These are phyloP conservation scores for Senna tora DNA, from an alignment of 306 rosid species.

Conservation along the genomic window DNA sequence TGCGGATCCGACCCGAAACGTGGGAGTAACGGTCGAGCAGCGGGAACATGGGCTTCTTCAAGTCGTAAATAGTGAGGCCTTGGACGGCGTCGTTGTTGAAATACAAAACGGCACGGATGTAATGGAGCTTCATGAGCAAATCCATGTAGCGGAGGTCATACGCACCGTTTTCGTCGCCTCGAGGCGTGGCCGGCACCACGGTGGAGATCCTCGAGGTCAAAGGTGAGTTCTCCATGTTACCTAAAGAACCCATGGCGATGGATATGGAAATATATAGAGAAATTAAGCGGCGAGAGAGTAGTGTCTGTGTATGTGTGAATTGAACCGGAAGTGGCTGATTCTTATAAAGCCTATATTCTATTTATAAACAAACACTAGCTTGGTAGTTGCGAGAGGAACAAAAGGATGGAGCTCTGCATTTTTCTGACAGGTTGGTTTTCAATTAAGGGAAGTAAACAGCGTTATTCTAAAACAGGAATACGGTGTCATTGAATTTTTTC, in stretches of 20 bases:
- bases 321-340: neutral
- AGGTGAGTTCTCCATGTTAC: slow-evolving; percentile 17
- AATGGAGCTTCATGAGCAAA: slow-evolving; percentile 69
- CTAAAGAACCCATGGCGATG: slow-evolving; percentile 37
- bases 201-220: slow-evolving; percentile 49
- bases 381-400: too few relatives aligned
- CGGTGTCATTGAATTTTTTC: neutral
- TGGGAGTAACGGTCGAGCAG: slow-evolving; percentile 48
- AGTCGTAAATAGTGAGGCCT: slow-evolving; percentile 48
- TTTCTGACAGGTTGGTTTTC: neutral
- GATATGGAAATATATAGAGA: neutral
- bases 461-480: too few relatives aligned
- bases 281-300: neutral
- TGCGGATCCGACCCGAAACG: slow-evolving; percentile 66
- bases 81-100: slow-evolving; percentile 54
- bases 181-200: slow-evolving; percentile 68
- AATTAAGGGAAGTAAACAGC: too few relatives aligned
- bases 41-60: slow-evolving; percentile 68
- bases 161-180: slow-evolving; percentile 39
- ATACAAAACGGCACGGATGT: slow-evolving; percentile 62
- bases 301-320: too few relatives aligned
- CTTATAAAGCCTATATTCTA: neutral
- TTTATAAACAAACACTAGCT: neutral
- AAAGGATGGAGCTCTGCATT: neutral
- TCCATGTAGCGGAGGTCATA: slow-evolving; percentile 60